phyloP scores from a whole-genome alignment of 2,329 filamentous ascomycete species.

The Seiridium cupressi region DNA sequence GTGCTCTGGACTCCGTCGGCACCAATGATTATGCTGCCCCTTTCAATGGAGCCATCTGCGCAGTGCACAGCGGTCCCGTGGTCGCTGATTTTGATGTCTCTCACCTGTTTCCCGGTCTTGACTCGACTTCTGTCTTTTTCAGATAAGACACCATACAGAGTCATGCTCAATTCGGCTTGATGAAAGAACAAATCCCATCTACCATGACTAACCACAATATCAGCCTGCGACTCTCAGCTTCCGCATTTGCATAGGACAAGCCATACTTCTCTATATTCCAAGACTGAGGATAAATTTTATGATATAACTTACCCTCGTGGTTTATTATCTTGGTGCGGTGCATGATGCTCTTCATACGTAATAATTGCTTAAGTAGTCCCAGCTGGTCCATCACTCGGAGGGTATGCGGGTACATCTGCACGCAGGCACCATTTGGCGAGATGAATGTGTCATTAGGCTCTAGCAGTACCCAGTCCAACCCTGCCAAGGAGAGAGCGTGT shows the following conservation, averaged over 20 bases:
- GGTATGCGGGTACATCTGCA: background rate
- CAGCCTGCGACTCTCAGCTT: background rate
- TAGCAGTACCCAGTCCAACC: background rate
- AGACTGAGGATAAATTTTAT: background rate
- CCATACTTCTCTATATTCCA: background rate
- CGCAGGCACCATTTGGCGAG: background rate
- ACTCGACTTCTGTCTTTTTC: background rate
- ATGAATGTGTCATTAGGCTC: background rate
- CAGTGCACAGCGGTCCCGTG: background rate
- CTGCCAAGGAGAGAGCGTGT: background rate
- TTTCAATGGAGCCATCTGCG: background rate
- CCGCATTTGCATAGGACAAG: no score
- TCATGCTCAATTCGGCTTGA: background rate
- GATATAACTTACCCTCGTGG: background rate
- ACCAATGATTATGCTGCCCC: background rate
- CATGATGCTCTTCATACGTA: background rate
- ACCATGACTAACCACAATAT: background rate
- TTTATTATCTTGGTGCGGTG: background rate
- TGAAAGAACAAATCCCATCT: background rate
- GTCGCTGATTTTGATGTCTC: background rate
- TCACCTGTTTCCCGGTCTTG: background rate
- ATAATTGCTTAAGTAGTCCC: background rate
- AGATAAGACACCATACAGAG: background rate
- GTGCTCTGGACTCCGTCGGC: background rate
- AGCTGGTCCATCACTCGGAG: constrained; percentile 5